These are phyloP conservation scores for Basipetospora chlamydospora DNA, from an alignment of 2,329 filamentous ascomycete species.

Conservation along the genomic window DNA sequence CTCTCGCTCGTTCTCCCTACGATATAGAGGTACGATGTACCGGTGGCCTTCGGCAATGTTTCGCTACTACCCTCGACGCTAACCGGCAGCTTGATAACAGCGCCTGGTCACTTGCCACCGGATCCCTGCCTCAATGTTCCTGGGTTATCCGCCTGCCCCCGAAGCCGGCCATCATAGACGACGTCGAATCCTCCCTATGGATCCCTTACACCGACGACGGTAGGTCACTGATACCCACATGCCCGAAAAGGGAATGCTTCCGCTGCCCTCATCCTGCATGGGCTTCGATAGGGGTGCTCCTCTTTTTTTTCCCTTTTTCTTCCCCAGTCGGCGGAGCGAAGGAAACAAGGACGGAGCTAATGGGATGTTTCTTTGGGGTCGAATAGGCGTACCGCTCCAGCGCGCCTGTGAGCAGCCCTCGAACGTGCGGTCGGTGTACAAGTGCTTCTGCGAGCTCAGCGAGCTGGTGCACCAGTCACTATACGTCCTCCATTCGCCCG, in stretches of 20 bases:
- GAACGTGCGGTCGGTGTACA: constrained; percentile 53
- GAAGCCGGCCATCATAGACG: constrained; percentile 44
- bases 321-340: neutral
- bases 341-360: neutral
- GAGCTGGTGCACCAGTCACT: constrained; percentile 60
- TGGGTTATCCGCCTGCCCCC: constrained; percentile 39
- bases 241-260: no score
- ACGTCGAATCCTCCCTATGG: constrained; percentile 45
- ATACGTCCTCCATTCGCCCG: constrained; percentile 58
- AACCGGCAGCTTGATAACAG: no score
- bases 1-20: neutral
- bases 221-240: constrained; percentile 21
- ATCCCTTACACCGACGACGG: constrained; percentile 44
- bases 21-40: no score
- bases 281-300: no score
- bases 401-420: constrained; percentile 46
- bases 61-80: no score
- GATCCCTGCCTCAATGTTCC: constrained; percentile 45
- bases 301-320: neutral
- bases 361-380: neutral
- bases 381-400: constrained; percentile 34
- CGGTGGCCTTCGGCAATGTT: no score
- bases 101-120: constrained; percentile 51
- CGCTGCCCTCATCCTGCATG: no score
- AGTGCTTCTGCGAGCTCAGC: constrained; percentile 56